Evolutionary conservation across 1,284 basidiomycete genomes (phyloP).

Genomic region (Mycena sp.): DNA sequence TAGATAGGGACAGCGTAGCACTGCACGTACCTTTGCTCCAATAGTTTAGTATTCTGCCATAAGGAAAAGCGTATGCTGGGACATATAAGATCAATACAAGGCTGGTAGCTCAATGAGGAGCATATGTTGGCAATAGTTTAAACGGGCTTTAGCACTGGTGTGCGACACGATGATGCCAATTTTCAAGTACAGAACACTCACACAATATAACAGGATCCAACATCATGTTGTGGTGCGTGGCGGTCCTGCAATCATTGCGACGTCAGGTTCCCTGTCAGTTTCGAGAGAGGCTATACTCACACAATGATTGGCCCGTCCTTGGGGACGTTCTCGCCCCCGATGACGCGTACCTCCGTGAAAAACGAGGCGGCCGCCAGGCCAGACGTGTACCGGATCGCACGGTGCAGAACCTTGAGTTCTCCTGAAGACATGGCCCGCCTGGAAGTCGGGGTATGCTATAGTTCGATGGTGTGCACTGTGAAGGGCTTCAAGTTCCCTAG

Average conservation of each 20-base stretch:
- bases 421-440: too few relatives aligned
- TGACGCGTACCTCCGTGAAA: slow-evolving; percentile 86
- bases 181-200: too few relatives aligned
- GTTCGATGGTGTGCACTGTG: too few relatives aligned
- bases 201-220: slow-evolving; percentile 85
- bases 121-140: too few relatives aligned
- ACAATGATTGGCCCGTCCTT: slow-evolving; percentile 86
- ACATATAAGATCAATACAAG: too few relatives aligned
- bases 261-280: slow-evolving; percentile 22
- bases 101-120: too few relatives aligned
- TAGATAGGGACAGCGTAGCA: too few relatives aligned
- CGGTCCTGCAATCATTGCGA: slow-evolving; percentile 60
- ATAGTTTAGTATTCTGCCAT: slow-evolving; percentile 86
- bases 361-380: slow-evolving; percentile 83
- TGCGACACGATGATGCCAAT: too few relatives aligned
- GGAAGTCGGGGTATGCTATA: too few relatives aligned
- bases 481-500: too few relatives aligned
- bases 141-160: too few relatives aligned
- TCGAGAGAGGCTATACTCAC: slow-evolving; percentile 50
- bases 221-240: slow-evolving; percentile 94
- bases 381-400: slow-evolving; percentile 69
- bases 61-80: slow-evolving; percentile 80
- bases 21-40: slow-evolving; percentile 91
- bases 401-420: slow-evolving; percentile 35
- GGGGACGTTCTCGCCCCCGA: slow-evolving; percentile 89